Evolutionary conservation across 2,329 filamentous ascomycete genomes (phyloP).

Genomic region (Penicillium vulpinum): DNA sequence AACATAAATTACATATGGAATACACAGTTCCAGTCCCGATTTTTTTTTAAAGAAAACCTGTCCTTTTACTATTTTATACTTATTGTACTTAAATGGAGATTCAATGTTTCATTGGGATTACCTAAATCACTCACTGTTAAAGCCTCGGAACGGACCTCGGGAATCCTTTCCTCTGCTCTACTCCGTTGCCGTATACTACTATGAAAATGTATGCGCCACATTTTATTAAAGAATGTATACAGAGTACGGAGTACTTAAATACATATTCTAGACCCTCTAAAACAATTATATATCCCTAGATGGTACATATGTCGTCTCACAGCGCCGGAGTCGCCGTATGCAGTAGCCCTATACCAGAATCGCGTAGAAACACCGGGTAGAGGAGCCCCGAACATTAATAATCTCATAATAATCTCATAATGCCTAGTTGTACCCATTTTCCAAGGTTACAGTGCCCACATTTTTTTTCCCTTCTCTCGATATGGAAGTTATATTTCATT

Average conservation of each 20-base stretch:
- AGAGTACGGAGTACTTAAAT: no score
- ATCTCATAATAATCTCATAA: no score
- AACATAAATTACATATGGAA: background rate
- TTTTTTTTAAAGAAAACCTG: constrained; percentile 5
- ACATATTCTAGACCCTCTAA: no score
- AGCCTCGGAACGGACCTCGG: background rate
- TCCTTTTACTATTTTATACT: constrained; percentile 2
- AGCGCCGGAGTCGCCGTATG: constrained; percentile 9
- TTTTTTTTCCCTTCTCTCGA: constrained; percentile 5
- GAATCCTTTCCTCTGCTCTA: background rate
- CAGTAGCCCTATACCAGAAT: constrained; percentile 10
- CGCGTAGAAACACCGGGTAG: background rate
- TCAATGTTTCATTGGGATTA: background rate
- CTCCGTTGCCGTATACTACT: no score
- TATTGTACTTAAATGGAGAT: constrained; percentile 4
- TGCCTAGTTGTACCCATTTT: no score
- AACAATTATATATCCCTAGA: background rate
- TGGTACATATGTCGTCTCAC: no score
- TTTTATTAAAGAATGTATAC: background rate
- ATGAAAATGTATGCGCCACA: background rate
- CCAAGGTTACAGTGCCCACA: constrained; percentile 15
- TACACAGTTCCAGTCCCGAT: constrained; percentile 23
- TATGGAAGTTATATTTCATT: background rate
- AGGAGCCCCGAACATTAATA: background rate
- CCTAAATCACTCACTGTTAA: constrained; percentile 2